These are phyloP conservation scores for Pseudisothecium myosuroides DNA, from an alignment of 225 moss, liverwort and hornwort genomes.

Conservation along the genomic window DNA sequence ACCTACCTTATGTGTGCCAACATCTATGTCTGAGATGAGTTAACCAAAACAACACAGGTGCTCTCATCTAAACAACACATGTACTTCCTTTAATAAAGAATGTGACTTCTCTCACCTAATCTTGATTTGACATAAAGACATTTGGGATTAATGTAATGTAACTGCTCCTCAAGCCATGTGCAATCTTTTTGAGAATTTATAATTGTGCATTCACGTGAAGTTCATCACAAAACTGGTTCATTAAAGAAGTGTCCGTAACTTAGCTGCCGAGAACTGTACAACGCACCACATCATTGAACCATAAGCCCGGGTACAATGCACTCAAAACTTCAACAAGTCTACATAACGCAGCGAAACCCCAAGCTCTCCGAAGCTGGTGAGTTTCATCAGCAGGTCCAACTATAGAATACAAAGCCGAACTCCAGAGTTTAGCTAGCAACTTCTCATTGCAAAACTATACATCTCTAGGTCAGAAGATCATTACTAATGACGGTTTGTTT, in stretches of 20 bases:
- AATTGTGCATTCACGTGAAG: not conserved
- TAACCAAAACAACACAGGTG: too few relatives aligned
- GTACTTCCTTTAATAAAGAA: not conserved
- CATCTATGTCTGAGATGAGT: not conserved
- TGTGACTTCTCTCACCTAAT: not conserved
- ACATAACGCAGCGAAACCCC: not conserved
- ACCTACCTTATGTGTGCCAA: too few relatives aligned
- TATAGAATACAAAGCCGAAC: conserved; percentile 10
- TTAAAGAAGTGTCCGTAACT: not conserved
- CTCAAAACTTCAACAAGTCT: not conserved
- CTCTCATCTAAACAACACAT: not conserved
- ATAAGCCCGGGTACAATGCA: not conserved
- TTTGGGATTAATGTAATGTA: not conserved
- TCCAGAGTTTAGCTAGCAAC: conserved; percentile 8
- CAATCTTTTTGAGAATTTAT: not conserved
- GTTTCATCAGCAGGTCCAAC: not conserved
- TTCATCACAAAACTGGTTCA: not conserved
- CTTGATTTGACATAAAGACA: not conserved
- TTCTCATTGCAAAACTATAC: not conserved
- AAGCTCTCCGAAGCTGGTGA: not conserved
- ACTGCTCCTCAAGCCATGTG: not conserved
- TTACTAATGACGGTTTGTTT: not conserved
- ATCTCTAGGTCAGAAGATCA: not conserved
- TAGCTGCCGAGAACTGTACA: not conserved
- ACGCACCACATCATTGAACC: not conserved